Base-by-base conservation (phyloP, 345 rosid genomes). In the Psidium guajava region DNA sequence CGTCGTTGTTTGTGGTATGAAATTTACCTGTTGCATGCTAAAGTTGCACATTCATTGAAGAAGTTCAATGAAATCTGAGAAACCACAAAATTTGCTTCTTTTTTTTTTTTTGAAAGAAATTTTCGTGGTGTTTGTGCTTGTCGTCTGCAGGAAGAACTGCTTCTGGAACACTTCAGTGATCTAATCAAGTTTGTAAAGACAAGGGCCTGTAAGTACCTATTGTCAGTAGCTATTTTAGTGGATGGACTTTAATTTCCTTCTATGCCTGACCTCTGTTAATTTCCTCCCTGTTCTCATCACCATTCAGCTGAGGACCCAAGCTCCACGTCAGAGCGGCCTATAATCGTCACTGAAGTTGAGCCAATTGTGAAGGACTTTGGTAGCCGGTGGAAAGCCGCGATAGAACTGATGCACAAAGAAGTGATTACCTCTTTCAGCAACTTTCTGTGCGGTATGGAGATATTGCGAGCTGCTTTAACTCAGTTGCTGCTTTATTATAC, bases 381-480 rank as follows among this genome's bases (percentile, higher is more conserved):
- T 1, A 93, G 95, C 92, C 89, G 99, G 83, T 97, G 99, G 99
- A 96, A 94, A 87, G 92, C 96, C 20, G 98, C 97, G 3, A 97
- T 97, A 82, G 99, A 97, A 87, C 87, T 97, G 89, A 97, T 97
- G 99, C 97, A 97, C 94, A 96, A 96, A 91, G 99, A 97, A 56
- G 98, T 97, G 53, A 96, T 97, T 81, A 97, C 99, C 13, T 96
- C 98, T n/a, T 97, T 97, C 90, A 96, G 99, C 89, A 97, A 95
- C 92, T 97, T 94, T 90, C 87, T 96, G 89, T 94, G 99, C 21
- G 99, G 99, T 40, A 97, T 95, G 99, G 98, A 97, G 89, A 97
- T 97, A 85, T 85, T 97, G 91, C 93, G 95, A 85, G 99, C 99
- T 86, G 98, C 98, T 81, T 86, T 96, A 92, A 97, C 99, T 51